phyloP scores from a whole-genome alignment of 495 filamentous ascomycete species.

The Achaetomiella virescens region DNA sequence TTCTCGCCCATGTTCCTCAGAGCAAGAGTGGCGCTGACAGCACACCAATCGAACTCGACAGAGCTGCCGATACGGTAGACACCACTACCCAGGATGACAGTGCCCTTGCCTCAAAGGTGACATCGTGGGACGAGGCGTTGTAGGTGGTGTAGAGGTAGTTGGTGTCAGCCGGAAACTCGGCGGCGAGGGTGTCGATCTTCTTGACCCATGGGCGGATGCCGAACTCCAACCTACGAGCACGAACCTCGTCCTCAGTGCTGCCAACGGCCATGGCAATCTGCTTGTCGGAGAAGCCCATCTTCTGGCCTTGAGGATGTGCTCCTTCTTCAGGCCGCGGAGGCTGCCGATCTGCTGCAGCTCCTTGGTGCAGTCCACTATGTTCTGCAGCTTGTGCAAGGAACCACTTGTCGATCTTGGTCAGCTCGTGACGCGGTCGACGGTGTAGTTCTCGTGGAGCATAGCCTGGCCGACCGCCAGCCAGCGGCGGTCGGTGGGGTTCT shows the following conservation, averaged over 20 bases:
- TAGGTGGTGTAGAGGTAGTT: constrained; percentile 99
- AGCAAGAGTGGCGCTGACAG: constrained; percentile 85
- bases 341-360: constrained; percentile 85
- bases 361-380: constrained; percentile 82
- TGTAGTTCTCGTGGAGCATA: constrained; percentile 93
- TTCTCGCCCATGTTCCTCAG: constrained; percentile 88
- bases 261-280: constrained; percentile 87
- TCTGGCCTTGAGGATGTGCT: constrained; percentile 82
- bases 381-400: constrained; percentile 97
- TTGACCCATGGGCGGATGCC: constrained; percentile 88
- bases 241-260: constrained; percentile 82
- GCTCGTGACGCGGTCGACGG: constrained; percentile 84
- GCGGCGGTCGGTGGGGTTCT: constrained; percentile 87
- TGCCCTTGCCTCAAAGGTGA: constrained; percentile 89
- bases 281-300: constrained; percentile 93
- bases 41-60: constrained; percentile 99
- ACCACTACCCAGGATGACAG: constrained; percentile 82
- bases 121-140: constrained; percentile 92
- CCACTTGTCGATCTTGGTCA: constrained; percentile 96
- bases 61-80: constrained; percentile 97
- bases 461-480: constrained; percentile 98
- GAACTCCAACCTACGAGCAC: constrained; percentile 76
- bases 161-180: constrained; percentile 94
- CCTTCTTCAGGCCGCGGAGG: constrained; percentile 78
- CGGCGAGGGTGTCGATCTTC: constrained; percentile 95